Evolutionary conservation across 768 basidiomycete genomes (phyloP).

Genomic region (Boletus eberwhitei): DNA sequence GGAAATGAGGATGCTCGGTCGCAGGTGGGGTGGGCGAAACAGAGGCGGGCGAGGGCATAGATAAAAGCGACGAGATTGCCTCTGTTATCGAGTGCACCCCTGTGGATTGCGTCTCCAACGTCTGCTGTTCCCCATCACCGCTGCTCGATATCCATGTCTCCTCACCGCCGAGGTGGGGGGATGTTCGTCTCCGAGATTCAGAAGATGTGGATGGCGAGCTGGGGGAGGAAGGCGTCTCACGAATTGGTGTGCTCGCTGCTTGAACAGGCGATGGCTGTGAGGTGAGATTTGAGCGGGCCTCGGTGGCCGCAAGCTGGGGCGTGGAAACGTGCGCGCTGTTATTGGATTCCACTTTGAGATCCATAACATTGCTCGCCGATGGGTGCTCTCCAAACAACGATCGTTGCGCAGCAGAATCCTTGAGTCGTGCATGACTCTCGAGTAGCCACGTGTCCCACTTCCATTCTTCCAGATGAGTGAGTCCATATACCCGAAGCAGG

Average conservation of each 20-base stretch:
- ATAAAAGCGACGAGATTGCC: conserved; percentile 21
- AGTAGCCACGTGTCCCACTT: conserved; percentile 86
- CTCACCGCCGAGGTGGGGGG: background rate
- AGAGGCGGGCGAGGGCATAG: conserved; percentile 4
- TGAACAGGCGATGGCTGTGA: background rate
- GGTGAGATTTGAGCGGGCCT: background rate
- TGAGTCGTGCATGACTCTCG: conserved; percentile 53
- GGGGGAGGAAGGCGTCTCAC: background rate
- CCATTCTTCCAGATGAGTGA: conserved; percentile 95
- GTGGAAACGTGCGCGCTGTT: conserved; percentile 2
- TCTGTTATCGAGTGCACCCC: conserved; percentile 16
- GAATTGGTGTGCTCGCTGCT: background rate
- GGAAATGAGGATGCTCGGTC: conserved; percentile 1
- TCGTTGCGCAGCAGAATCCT: conserved; percentile 24
- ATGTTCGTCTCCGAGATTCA: background rate
- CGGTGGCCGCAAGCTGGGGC: background rate
- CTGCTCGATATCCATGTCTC: background rate
- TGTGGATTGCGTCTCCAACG: background rate
- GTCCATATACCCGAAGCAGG: conserved; percentile 88
- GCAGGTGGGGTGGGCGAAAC: background rate
- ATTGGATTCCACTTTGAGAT: background rate
- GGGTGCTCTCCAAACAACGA: conserved; percentile 23
- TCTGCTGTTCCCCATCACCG: background rate
- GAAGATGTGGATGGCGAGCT: background rate
- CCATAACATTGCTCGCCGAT: background rate